A percentile compares a stretch with the other conserved stretches of the same genome.
phyloP scores from a whole-genome alignment of 2,329 filamentous ascomycete genomes.

The Aphanocladium album region DNA sequence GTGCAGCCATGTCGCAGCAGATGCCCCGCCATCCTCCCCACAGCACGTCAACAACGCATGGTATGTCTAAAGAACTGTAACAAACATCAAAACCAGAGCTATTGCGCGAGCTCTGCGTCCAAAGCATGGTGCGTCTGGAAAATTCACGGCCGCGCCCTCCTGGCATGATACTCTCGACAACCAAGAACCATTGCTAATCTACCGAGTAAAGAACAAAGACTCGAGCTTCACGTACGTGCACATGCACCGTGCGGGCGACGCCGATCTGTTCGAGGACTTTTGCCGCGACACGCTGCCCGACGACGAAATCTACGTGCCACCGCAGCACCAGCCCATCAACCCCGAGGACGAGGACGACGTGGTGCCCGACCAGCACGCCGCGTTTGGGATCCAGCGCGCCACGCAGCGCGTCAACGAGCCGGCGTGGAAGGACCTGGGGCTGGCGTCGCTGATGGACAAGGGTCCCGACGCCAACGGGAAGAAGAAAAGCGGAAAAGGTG shows the following conservation, averaged over 20 bases:
- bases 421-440: slow-evolving; percentile 73
- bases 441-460: slow-evolving; percentile 64
- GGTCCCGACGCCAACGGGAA: slow-evolving; percentile 38
- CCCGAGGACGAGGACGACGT: slow-evolving; percentile 87
- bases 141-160: neutral
- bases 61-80: neutral
- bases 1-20: neutral
- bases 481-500: slow-evolving; percentile 16
- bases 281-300: slow-evolving; percentile 65
- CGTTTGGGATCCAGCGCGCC: slow-evolving; percentile 78
- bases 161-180: too few species aligned
- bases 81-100: neutral
- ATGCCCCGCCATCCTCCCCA: neutral
- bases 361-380: slow-evolving; percentile 81
- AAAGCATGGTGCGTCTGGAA: slow-evolving; percentile 3
- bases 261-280: slow-evolving; percentile 75
- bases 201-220: slow-evolving; percentile 77
- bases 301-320: slow-evolving; percentile 79
- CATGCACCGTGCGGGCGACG: slow-evolving; percentile 65
- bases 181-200: too few species aligned
- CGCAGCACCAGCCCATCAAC: slow-evolving; percentile 74
- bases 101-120: neutral
- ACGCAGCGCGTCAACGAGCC: slow-evolving; percentile 67
- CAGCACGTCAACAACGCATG: neutral
- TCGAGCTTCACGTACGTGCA: slow-evolving; percentile 70